Evolutionary conservation across 2,329 filamentous ascomycete species (phyloP).

Genomic region (Aspergillus ochraceoroseus): DNA sequence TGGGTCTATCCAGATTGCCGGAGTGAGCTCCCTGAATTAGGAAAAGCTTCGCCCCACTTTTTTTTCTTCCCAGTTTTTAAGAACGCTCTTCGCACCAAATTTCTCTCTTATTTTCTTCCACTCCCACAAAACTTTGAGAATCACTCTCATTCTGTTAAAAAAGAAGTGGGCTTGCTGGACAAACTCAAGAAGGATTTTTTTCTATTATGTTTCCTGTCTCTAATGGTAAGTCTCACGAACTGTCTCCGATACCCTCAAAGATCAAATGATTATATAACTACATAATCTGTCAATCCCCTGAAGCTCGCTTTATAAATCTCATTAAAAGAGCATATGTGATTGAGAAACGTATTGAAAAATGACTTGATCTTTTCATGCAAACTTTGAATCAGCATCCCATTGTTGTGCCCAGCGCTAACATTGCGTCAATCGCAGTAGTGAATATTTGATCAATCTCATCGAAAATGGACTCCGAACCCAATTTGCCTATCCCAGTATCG

Average conservation of each 20-base stretch:
- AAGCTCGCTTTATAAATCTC: constrained; percentile 46
- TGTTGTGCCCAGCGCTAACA: constrained; percentile 24
- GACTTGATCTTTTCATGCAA: constrained; percentile 23
- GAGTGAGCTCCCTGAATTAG: constrained; percentile 12
- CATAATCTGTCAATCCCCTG: constrained; percentile 82
- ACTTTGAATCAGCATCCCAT: constrained; percentile 3
- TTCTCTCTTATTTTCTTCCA: constrained; percentile 16
- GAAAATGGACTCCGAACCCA: constrained; percentile 35
- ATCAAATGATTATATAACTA: constrained; percentile 61
- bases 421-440: constrained; percentile 17
- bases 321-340: constrained; percentile 38
- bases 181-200: constrained; percentile 19
- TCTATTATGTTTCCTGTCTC: constrained; percentile 15
- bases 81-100: constrained; percentile 14
- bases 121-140: constrained; percentile 9
- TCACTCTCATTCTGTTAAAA: background rate
- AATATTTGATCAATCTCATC: constrained; percentile 3
- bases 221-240: constrained; percentile 30
- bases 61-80: constrained; percentile 19
- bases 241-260: background rate
- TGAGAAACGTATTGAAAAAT: constrained; percentile 45
- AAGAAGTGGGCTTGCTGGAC: constrained; percentile 29
- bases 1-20: background rate
- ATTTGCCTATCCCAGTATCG: constrained; percentile 70
- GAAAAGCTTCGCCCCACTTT: constrained; percentile 14